Evolutionary conservation across 148 eudicot genomes (phyloP).

Genomic region (Nyssa sinensis): DNA sequence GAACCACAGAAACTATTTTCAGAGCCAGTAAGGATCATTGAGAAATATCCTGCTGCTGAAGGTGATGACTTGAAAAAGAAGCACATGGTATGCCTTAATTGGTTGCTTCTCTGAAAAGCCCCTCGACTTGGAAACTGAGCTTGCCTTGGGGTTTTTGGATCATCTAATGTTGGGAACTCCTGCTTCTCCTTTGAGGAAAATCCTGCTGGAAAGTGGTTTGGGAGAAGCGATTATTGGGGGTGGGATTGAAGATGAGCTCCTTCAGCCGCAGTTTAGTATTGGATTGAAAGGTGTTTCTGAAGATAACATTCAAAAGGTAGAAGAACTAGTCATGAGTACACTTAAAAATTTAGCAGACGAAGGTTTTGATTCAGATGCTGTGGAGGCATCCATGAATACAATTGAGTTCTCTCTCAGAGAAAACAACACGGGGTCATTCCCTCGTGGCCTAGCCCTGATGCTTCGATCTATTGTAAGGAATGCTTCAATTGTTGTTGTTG

Average conservation of each 20-base stretch:
- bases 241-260: slow-evolving; percentile 86
- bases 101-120: slow-evolving; percentile 91
- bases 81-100: slow-evolving; percentile 97
- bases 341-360: slow-evolving; percentile 62
- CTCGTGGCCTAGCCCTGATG: slow-evolving; percentile 95
- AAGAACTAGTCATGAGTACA: slow-evolving; percentile 66
- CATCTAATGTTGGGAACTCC: slow-evolving; percentile 96
- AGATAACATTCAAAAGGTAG: slow-evolving; percentile 85
- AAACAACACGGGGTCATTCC: slow-evolving; percentile 96
- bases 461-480: slow-evolving; percentile 81
- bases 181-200: slow-evolving; percentile 95
- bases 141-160: slow-evolving; percentile 75
- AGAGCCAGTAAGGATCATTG: slow-evolving; percentile 70
- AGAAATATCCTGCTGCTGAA: slow-evolving; percentile 95
- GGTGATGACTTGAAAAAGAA: slow-evolving; percentile 82
- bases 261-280: slow-evolving; percentile 90
- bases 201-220: slow-evolving; percentile 84
- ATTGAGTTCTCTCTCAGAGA: slow-evolving; percentile 95
- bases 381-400: slow-evolving; percentile 98
- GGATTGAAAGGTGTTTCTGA: slow-evolving; percentile 89
- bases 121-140: slow-evolving; percentile 89
- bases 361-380: slow-evolving; percentile 87
- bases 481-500: not conserved
- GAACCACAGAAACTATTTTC: slow-evolving; percentile 71
- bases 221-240: slow-evolving; percentile 98